These are phyloP conservation scores for Cyclotella choctawhatcheeana DNA, from an alignment of 108 stramenopile species.

Conservation along the genomic window DNA sequence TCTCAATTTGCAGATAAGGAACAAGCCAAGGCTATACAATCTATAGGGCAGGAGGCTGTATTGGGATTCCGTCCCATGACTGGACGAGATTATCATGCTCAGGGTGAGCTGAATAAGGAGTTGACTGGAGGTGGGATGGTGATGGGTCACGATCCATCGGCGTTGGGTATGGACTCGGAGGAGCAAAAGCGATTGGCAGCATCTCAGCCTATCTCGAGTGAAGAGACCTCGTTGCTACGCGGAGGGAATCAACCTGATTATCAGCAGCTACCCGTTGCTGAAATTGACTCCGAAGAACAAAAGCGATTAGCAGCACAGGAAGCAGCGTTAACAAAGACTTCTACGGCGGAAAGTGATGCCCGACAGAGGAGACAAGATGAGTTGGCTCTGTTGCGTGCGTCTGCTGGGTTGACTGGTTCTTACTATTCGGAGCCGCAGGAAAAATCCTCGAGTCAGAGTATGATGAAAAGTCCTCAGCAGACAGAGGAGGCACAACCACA, in stretches of 20 bases:
- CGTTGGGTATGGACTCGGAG: constrained; percentile 3
- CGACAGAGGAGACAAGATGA: constrained; percentile 4
- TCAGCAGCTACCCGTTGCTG: not conserved
- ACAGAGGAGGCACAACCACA: no score
- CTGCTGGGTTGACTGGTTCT: constrained; percentile 1
- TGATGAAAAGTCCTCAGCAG: no score
- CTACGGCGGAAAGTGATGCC: constrained; percentile 12
- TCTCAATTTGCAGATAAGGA: constrained; percentile 3
- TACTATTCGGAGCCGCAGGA: constrained; percentile 2
- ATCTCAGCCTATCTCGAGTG: no score
- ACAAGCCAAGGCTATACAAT: constrained; percentile 27
- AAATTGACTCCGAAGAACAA: not conserved
- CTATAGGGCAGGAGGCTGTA: constrained; percentile 31
- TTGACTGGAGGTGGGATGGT: constrained; percentile 6
- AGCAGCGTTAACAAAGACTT: constrained; percentile 7
- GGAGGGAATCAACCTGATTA: not conserved
- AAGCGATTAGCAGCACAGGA: constrained; percentile 4
- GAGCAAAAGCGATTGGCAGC: not conserved
- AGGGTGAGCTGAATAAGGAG: constrained; percentile 17
- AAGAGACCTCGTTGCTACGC: no score
- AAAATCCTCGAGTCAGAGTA: no score
- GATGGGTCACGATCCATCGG: not conserved
- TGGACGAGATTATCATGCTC: constrained; percentile 9
- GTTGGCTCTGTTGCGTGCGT: constrained; percentile 5
- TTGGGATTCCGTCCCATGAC: not conserved